Percentiles rank a stretch among this genome's conserved stretches.
Evolutionary conservation across 1,284 basidiomycete species (phyloP).

Genomic region (Bjerkandera adusta): DNA sequence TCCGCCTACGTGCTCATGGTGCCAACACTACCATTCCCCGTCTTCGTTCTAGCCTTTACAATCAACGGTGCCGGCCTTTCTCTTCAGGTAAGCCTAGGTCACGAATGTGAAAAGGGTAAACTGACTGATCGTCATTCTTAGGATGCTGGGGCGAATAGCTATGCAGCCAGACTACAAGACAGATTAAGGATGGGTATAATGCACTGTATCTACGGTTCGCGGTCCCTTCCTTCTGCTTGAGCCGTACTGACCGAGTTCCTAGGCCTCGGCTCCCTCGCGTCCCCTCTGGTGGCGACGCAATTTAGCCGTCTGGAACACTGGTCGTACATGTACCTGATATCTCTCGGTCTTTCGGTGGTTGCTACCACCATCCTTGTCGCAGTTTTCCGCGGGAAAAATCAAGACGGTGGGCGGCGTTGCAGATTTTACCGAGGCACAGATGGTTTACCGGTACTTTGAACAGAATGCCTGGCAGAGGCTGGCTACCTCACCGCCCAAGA

Average conservation of each 20-base stretch:
- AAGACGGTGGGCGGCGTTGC: slow-evolving; percentile 43
- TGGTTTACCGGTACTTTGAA: neutral
- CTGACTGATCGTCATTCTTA: slow-evolving; percentile 16
- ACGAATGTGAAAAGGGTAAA: neutral
- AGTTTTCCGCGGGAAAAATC: slow-evolving; percentile 54
- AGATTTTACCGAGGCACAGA: neutral
- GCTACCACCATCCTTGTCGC: slow-evolving; percentile 42
- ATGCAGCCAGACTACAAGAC: slow-evolving; percentile 46
- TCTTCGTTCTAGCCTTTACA: slow-evolving; percentile 53
- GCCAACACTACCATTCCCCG: slow-evolving; percentile 60
- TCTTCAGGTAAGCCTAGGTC: slow-evolving; percentile 37
- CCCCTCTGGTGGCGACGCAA: slow-evolving; percentile 64
- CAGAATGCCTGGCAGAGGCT: slow-evolving; percentile 33
- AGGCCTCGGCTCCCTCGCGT: slow-evolving; percentile 58
- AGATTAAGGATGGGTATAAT: slow-evolving; percentile 60
- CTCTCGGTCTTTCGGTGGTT: slow-evolving; percentile 51
- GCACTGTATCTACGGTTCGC: slow-evolving; percentile 46
- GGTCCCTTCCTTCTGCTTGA: neutral
- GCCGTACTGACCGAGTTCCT: neutral
- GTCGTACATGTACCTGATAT: slow-evolving; percentile 67
- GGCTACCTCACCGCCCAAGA: slow-evolving; percentile 29
- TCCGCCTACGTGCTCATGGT: slow-evolving; percentile 53
- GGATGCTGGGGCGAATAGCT: slow-evolving; percentile 59
- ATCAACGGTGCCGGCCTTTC: slow-evolving; percentile 66
- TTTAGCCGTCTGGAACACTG: slow-evolving; percentile 49